Evolutionary conservation across 306 rosid genomes (phyloP).

Genomic region (Gillenia trifoliata): DNA sequence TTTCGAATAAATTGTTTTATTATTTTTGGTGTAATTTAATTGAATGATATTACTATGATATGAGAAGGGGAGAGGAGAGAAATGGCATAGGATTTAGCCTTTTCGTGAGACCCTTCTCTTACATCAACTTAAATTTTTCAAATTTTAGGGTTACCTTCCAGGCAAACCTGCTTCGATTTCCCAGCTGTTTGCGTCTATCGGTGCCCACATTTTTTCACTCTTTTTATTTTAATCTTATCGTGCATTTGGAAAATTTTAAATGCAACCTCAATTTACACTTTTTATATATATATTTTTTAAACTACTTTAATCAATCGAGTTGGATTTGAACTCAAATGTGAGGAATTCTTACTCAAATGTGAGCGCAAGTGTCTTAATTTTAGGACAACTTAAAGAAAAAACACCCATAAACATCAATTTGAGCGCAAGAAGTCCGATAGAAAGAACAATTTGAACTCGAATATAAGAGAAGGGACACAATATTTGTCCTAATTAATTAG

Average conservation of each 20-base stretch:
- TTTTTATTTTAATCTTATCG: background rate
- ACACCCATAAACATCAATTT: no score
- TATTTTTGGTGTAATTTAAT: background rate
- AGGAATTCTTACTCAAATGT: no score
- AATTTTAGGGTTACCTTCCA: constrained; percentile 45
- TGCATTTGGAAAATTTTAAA: background rate
- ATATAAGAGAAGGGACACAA: no score
- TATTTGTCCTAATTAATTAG: no score
- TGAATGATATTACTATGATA: background rate
- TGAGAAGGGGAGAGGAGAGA: constrained; percentile 65
- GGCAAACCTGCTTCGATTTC: constrained; percentile 42
- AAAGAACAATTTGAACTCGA: no score
- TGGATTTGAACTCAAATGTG: no score
- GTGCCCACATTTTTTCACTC: constrained; percentile 28
- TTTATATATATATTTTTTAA: no score
- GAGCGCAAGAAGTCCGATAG: no score
- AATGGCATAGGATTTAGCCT: constrained; percentile 44
- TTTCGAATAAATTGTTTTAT: background rate
- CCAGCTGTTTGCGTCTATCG: constrained; percentile 50
- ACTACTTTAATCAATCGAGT: no score
- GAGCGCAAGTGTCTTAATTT: no score
- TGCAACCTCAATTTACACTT: background rate
- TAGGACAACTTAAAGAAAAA: no score
- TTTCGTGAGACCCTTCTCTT: constrained; percentile 62
- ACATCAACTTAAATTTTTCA: constrained; percentile 10